Evolutionary conservation across 495 filamentous ascomycete species (phyloP).

Genomic region (Aspergillus baeticus): DNA sequence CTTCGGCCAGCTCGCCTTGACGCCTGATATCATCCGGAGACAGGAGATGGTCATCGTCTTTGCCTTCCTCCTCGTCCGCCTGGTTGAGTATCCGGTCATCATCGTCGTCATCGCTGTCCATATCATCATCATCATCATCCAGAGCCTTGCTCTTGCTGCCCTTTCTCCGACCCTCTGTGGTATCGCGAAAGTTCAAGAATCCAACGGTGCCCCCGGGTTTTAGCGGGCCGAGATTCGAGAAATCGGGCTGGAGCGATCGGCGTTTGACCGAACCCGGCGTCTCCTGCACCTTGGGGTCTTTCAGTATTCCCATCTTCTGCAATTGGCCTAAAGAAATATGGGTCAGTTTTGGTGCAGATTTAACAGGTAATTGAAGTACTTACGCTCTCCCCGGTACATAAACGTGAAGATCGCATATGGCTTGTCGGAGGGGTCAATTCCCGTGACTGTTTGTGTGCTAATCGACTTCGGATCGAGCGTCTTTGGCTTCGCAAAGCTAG

Average conservation of each 20-base stretch:
- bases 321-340: conserved; percentile 66
- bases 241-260: conserved; percentile 75
- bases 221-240: conserved; percentile 79
- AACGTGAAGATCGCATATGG: conserved; percentile 98
- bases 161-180: conserved; percentile 46
- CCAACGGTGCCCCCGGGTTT: conserved; percentile 80
- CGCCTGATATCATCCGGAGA: conserved; percentile 79
- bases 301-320: conserved; percentile 86
- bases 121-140: conserved; percentile 56
- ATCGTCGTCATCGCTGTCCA: conserved; percentile 72
- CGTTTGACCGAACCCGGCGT: conserved; percentile 63
- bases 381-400: conserved; percentile 94
- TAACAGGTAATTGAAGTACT: conserved; percentile 33
- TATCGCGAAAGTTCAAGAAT: conserved; percentile 87
- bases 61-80: conserved; percentile 72
- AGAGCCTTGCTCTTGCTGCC: conserved; percentile 56
- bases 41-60: conserved; percentile 59
- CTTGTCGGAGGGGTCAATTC: conserved; percentile 93
- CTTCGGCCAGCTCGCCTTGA: conserved; percentile 84
- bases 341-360: conserved; percentile 5
- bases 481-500: conserved; percentile 98
- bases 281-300: conserved; percentile 56
- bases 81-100: conserved; percentile 55
- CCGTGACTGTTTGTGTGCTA: conserved; percentile 96
- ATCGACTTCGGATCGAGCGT: conserved; percentile 95